Evolutionary conservation across 176 grass and related monocot genomes (phyloP), one percentile per base, ranked within the genome.

Genomic region (Carex parvula): DNA sequence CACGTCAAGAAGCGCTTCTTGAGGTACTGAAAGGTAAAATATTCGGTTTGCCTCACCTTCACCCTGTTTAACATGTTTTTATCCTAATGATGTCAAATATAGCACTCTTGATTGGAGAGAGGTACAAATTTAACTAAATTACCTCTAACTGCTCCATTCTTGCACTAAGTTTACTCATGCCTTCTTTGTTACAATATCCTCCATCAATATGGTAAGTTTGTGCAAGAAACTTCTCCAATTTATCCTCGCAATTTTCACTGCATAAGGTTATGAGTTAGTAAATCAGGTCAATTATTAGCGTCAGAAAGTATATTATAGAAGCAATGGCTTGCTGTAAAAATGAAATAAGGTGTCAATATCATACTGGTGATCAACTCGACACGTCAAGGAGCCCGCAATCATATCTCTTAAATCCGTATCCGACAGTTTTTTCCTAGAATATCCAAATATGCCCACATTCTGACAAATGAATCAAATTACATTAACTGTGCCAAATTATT

Each of bases 371-470:
- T 97, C 92, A 79, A 91, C 95, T 70, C 95, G 85, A 78, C 95
- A 97, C 78, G 95, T 97, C 86, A 97, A 92, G 81, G 87, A 94
- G 60, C 85, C 92, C 42, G 93, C 92, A 70, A 97, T 92, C 41
- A 94, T 94, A 71, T 84, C 86, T 93, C 95, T 92, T 90, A 97
- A 84, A 70, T 66, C 87, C 58, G 85, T 89, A 82, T 94, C 92
- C 58, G 73, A 88, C 32, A 93, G 46, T 30, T 80, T 83, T 87
- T 94, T 97, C 86, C 95, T 94, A 84, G 95, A 94, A 75, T 97
- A 97, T 66, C 95, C 95, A 97, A 97, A 94, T 87, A 97, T 97
- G 33, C 87, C 91, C 67, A 97, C 92, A 86, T 92, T 91, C 95
- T 97, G 89, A 86, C 79, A 73, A 88, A 37, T 50, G 70, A 57